Evolutionary conservation across 352 stramenopile species (phyloP).

Genomic region (Phytophthora pisi): DNA sequence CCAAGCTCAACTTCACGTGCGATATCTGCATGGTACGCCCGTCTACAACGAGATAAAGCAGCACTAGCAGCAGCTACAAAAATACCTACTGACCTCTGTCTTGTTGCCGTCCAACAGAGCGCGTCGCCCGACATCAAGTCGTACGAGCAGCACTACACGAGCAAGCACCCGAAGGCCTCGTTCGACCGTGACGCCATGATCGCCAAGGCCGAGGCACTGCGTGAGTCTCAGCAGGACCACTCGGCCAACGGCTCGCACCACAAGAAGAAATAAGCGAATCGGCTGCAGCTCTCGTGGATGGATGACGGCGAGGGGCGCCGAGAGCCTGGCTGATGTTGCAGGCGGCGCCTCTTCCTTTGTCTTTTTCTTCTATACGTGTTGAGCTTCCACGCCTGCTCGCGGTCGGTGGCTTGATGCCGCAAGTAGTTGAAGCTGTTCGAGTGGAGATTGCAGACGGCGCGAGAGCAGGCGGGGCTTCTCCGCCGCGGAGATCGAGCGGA

Average conservation of each 20-base stretch:
- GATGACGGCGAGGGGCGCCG: background rate
- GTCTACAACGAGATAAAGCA: background rate
- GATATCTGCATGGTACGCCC: conserved; percentile 67
- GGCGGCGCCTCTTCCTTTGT: background rate
- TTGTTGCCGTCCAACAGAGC: conserved; percentile 29
- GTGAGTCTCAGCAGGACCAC: conserved; percentile 39
- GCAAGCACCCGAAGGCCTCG: conserved; percentile 60
- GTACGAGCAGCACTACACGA: conserved; percentile 61
- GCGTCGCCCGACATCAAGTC: conserved; percentile 69
- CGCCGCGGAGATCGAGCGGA: conserved; percentile 11
- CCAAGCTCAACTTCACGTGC: conserved; percentile 76
- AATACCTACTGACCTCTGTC: background rate
- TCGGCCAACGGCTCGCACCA: conserved; percentile 54
- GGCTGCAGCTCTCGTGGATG: conserved; percentile 17
- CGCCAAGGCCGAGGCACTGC: conserved; percentile 54
- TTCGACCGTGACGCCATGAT: conserved; percentile 64
- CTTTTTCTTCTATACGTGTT: conserved; percentile 23
- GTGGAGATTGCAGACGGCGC: background rate
- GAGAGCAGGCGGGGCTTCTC: conserved; percentile 11
- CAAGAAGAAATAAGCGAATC: conserved; percentile 44
- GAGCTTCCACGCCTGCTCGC: conserved; percentile 14
- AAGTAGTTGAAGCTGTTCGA: background rate
- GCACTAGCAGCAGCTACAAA: background rate
- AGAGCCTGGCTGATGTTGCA: background rate
- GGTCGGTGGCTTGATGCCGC: background rate